Percentiles rank a stretch among this genome's conserved stretches.
phyloP scores from a whole-genome alignment of 2,329 filamentous ascomycete genomes.

The Fusarium sp. region DNA sequence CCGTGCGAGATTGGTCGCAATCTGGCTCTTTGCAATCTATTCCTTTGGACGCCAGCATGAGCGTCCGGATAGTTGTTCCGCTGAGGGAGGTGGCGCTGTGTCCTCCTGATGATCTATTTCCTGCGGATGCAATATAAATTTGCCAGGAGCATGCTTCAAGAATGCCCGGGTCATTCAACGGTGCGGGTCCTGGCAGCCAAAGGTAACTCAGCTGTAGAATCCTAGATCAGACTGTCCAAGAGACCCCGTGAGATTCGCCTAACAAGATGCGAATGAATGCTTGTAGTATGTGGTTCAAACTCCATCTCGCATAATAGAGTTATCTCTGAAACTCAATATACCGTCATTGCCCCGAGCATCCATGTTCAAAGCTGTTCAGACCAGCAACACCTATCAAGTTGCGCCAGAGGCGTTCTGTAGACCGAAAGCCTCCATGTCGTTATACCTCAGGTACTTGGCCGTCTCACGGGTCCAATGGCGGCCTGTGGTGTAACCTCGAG shows the following conservation, averaged over 20 bases:
- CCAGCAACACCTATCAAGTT: slow-evolving; percentile 3
- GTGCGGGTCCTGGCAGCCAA: slow-evolving; percentile 10
- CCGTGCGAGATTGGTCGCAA: slow-evolving; percentile 29
- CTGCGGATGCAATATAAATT: slow-evolving; percentile 2
- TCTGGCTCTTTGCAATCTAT: slow-evolving; percentile 32
- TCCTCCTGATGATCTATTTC: slow-evolving; percentile 22
- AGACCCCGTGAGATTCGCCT: slow-evolving; percentile 18
- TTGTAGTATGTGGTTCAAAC: background rate
- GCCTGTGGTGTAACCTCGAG: slow-evolving; percentile 16
- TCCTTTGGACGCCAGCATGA: slow-evolving; percentile 13
- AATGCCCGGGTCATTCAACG: slow-evolving; percentile 33
- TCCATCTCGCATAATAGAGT: slow-evolving; percentile 24
- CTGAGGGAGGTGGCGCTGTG: slow-evolving; percentile 20
- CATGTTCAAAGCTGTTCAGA: slow-evolving; percentile 5
- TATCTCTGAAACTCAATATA: slow-evolving; percentile 4
- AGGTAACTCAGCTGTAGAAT: background rate
- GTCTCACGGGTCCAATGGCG: slow-evolving; percentile 5
- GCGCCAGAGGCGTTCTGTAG: slow-evolving; percentile 7
- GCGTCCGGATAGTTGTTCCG: slow-evolving; percentile 20
- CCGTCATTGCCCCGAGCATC: slow-evolving; percentile 9
- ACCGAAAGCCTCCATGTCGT: slow-evolving; percentile 1
- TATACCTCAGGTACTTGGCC: slow-evolving; percentile 14
- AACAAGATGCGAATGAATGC: slow-evolving; percentile 5
- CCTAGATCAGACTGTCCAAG: slow-evolving; percentile 8
- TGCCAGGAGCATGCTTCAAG: slow-evolving; percentile 18